A percentile compares a stretch with the other conserved stretches of the same genome.
Conservation (phyloP, 179 eudicot genomes). For the Camellia oleifera region DNA sequence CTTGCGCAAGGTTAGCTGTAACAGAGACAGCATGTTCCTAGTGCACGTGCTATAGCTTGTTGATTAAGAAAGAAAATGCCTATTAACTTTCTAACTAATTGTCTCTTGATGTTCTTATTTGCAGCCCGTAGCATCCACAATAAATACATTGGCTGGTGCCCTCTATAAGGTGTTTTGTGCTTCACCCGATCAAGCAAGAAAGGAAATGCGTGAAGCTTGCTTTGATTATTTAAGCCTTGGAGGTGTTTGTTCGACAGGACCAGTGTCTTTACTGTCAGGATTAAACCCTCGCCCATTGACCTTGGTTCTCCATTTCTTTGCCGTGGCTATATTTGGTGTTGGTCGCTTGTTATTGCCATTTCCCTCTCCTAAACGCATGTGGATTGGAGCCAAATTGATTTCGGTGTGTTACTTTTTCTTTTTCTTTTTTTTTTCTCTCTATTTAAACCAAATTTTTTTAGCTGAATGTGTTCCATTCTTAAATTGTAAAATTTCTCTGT, state of each 20-base stretch:
- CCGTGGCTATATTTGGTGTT: constrained; percentile 80
- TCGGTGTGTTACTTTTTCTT: constrained; percentile 31
- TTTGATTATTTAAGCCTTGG: constrained; percentile 89
- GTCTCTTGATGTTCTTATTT: constrained; percentile 14
- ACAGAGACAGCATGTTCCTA: not conserved
- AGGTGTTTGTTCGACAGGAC: constrained; percentile 67
- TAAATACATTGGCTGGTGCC: constrained; percentile 87
- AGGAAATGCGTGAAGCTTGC: constrained; percentile 77
- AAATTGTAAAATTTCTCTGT: not conserved
- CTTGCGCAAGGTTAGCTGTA: constrained; percentile 63
- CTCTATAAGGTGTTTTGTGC: constrained; percentile 83
- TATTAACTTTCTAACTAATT: not conserved
- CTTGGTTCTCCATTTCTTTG: constrained; percentile 79
- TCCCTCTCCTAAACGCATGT: constrained; percentile 63
- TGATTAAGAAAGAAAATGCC: not conserved
- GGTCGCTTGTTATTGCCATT: constrained; percentile 71
- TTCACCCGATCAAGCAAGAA: constrained; percentile 69
- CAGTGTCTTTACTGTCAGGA: constrained; percentile 81
- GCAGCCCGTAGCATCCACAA: constrained; percentile 91
- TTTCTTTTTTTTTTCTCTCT: not conserved
- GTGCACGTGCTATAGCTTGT: not conserved
- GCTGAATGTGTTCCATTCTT: not conserved
- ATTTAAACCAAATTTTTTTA: not conserved
- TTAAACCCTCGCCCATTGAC: constrained; percentile 82
- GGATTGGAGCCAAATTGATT: constrained; percentile 63